These are phyloP conservation scores for Colletotrichum paranaense DNA, from an alignment of 2,329 filamentous ascomycete species.

Conservation along the genomic window DNA sequence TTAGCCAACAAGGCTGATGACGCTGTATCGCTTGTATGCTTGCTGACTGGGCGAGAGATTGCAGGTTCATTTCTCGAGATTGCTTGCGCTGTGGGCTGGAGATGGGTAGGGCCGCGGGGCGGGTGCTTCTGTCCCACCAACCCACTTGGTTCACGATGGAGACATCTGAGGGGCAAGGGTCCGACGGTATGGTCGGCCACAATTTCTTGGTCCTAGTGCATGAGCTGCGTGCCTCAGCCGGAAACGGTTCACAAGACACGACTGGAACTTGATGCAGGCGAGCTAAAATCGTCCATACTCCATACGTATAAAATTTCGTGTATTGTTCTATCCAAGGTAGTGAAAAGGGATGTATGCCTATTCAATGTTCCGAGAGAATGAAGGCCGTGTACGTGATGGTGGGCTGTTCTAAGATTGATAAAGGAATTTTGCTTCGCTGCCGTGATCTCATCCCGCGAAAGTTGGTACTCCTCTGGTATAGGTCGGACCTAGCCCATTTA, in stretches of 20 bases:
- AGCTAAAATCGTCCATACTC: neutral
- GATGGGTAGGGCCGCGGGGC: neutral
- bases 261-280: too few relatives aligned
- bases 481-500: neutral
- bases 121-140: neutral
- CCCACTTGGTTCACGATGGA: neutral
- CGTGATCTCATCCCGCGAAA: neutral
- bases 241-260: neutral
- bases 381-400: neutral
- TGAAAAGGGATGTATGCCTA: too few relatives aligned
- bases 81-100: neutral
- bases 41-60: neutral
- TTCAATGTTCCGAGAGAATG: neutral
- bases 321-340: neutral
- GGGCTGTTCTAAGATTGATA: neutral
- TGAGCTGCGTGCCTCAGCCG: neutral
- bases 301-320: neutral
- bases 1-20: slow-evolving; percentile 6
- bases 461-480: neutral
- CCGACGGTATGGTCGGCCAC: neutral
- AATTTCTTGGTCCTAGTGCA: too few relatives aligned
- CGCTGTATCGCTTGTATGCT: neutral
- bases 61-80: neutral
- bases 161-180: neutral
- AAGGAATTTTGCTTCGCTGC: neutral